Conservation (phyloP, 768 basidiomycete species). For the Tulasnella sp. region DNA sequence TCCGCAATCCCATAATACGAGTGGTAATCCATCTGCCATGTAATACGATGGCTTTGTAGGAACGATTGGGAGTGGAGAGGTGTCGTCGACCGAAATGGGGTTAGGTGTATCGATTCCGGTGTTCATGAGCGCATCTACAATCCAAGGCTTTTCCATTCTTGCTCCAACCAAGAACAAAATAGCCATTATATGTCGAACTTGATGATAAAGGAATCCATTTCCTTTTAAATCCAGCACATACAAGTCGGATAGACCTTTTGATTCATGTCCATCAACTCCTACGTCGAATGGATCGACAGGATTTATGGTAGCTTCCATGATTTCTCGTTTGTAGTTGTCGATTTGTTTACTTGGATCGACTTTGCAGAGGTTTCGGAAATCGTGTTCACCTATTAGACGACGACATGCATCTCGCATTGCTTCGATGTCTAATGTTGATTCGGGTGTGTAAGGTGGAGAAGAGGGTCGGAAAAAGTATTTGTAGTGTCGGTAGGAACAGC, state of each 20-base stretch:
- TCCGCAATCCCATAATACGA: constrained; percentile 83
- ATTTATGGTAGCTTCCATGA: constrained; percentile 52
- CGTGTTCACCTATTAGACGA: constrained; percentile 73
- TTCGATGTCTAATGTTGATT: constrained; percentile 45
- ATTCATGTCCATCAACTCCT: neutral
- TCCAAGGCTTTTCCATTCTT: constrained; percentile 56
- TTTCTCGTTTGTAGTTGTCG: constrained; percentile 55
- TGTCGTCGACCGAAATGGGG: constrained; percentile 17
- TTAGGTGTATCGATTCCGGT: constrained; percentile 27
- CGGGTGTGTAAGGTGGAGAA: constrained; percentile 5
- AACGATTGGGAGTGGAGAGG: constrained; percentile 37
- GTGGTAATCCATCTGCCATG: constrained; percentile 85
- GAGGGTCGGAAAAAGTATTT: constrained; percentile 83
- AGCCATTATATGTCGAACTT: constrained; percentile 90
- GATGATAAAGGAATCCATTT: constrained; percentile 85
- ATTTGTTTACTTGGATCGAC: constrained; percentile 87
- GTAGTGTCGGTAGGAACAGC: constrained; percentile 81
- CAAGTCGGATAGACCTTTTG: constrained; percentile 23
- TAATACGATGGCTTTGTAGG: constrained; percentile 75
- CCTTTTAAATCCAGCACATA: constrained; percentile 79
- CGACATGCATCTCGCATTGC: constrained; percentile 65
- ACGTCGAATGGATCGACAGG: constrained; percentile 25
- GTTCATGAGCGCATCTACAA: constrained; percentile 65
- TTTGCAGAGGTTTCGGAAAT: constrained; percentile 93
- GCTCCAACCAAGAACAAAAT: constrained; percentile 78